These are phyloP conservation scores for cucumber (Cucumis sativus) DNA, from an alignment of 306 rosid species.

Conservation along the genomic window Cucumber_9930_V3 NC_026659.2:29594001-29594500, in stretches of 20 bases:
- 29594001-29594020: constrained; percentile 56
- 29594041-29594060: constrained; percentile 26
- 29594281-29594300: background rate
- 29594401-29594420: constrained; percentile 55
- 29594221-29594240: background rate
- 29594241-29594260: background rate
- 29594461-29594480: constrained; percentile 50
- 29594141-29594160: background rate
- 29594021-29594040: constrained; percentile 57
- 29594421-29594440: constrained; percentile 28
- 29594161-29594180: background rate
- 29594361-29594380: background rate
- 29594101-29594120: background rate
- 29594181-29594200: background rate
- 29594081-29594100: background rate
- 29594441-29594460: constrained; percentile 37
- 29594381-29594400: background rate
- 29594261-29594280: background rate
- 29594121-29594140: background rate
- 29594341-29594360: background rate
- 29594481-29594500: constrained; percentile 67
- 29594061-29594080: background rate
- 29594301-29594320: background rate
- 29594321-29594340: background rate
- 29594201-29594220: background rate